Base-by-base conservation (phyloP, 208 protist genomes). In the Acanthamoeba triangularis region DNA sequence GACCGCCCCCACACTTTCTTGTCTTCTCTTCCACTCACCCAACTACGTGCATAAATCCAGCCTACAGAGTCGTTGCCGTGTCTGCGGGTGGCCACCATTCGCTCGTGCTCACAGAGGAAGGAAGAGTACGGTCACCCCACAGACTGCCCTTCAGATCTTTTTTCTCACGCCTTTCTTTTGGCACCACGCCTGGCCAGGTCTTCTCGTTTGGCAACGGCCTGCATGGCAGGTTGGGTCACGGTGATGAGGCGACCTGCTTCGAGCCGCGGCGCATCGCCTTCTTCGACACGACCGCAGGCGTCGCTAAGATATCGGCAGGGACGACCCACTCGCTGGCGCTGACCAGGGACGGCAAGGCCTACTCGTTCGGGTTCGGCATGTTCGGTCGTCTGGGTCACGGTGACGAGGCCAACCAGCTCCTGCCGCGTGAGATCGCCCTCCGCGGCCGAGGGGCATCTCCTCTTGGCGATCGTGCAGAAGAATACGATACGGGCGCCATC, bases 351-450 rank as follows among this genome's bases (percentile, higher is more conserved):
- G 69, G 69, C 69, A 78, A 78, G 30, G 69, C 69, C 69, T 78
- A 78, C 30, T 78, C 69, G 33, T 78, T 78, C 30, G 69, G 69
- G 69, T 78, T 78, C 37, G 69, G 69, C 69, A 35, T 78, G 69
- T 78, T 78, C 20, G 69, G 69, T 44, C 69, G 69, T 44, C 37
- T 78, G 69, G 69, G 69, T 44, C 69, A 78, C 69, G 37, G 37
- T 33, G 69, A 78, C 30, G 69, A 78, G 37, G 2, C 18, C 23
- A 33, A 78, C 37, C 69, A 78, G n/a, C 69, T 47, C 30, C 69
- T 78, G n/a, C 69, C 69, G 23, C 69, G 69, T 20, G 69, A 78
- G 69, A 78, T 78, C 69, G n/a, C 20, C n/a, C 37, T 78, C 37
- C 14, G 37, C 69, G 23, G 37, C 30, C 7, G 8, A 1, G 16